Conservation (phyloP, 2,329 filamentous ascomycete genomes). For the Cordyceps sp. region DNA sequence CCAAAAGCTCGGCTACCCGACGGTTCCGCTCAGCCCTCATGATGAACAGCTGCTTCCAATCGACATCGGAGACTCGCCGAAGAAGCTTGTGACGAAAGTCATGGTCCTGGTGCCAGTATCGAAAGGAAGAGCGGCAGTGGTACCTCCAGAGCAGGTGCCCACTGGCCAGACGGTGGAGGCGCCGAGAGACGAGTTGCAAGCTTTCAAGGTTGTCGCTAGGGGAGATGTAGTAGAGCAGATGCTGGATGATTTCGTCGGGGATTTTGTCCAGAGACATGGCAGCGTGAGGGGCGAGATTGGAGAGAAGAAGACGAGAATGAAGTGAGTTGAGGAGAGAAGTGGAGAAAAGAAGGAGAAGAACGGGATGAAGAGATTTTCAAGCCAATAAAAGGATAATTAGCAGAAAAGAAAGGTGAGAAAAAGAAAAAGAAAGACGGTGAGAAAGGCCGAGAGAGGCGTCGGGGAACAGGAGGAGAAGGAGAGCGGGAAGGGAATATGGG, state of each 20-base stretch:
- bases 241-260: constrained; percentile 73
- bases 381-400: too few relatives aligned
- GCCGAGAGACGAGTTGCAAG: constrained; percentile 40
- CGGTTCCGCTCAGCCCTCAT: constrained; percentile 35
- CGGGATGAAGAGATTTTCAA: too few relatives aligned
- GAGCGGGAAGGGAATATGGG: too few relatives aligned
- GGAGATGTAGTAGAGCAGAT: constrained; percentile 50
- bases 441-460: not conserved
- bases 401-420: not conserved
- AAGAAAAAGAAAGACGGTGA: not conserved
- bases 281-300: not conserved
- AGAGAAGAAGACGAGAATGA: not conserved
- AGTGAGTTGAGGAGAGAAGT: not conserved
- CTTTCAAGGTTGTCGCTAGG: constrained; percentile 34
- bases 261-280: constrained; percentile 29
- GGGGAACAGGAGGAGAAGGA: too few relatives aligned
- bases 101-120: constrained; percentile 57
- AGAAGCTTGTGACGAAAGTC: constrained; percentile 38
- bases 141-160: constrained; percentile 66
- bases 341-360: not conserved
- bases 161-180: constrained; percentile 47
- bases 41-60: constrained; percentile 61
- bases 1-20: constrained; percentile 36
- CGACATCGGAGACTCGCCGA: constrained; percentile 33
- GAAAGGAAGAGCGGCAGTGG: constrained; percentile 54